phyloP scores from a whole-genome alignment of 345 rosid genomes.

The Populus simonii region DNA sequence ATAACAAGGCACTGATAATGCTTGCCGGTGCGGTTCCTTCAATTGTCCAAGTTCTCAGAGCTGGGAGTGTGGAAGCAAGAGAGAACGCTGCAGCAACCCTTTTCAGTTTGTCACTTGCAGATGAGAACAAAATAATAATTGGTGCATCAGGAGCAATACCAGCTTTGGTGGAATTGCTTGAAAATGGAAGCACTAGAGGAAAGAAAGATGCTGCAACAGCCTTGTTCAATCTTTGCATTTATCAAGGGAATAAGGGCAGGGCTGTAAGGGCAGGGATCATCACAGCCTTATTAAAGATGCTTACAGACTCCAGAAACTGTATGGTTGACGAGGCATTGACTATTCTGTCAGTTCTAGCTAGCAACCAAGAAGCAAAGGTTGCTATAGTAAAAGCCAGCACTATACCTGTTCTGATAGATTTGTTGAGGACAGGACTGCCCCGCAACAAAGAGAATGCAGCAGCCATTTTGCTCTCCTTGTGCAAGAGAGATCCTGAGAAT shows the following conservation, averaged over 20 bases:
- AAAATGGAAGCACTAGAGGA: slow-evolving; percentile 68
- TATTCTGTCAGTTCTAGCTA: slow-evolving; percentile 69
- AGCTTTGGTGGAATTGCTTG: slow-evolving; percentile 69
- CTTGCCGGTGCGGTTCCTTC: slow-evolving; percentile 84
- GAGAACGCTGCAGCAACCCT: slow-evolving; percentile 96
- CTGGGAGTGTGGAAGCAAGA: slow-evolving; percentile 82
- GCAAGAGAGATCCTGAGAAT: slow-evolving; percentile 79
- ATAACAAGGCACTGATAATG: slow-evolving; percentile 77
- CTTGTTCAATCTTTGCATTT: slow-evolving; percentile 79
- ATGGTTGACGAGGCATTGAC: slow-evolving; percentile 83
- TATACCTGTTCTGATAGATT: slow-evolving; percentile 60
- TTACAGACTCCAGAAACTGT: slow-evolving; percentile 54
- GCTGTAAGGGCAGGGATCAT: slow-evolving; percentile 82
- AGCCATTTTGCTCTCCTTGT: slow-evolving; percentile 72
- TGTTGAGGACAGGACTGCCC: slow-evolving; percentile 57
- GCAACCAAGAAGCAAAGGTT: slow-evolving; percentile 69
- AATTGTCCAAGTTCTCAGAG: slow-evolving; percentile 75
- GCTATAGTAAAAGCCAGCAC: slow-evolving; percentile 63
- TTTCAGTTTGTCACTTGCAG: slow-evolving; percentile 82
- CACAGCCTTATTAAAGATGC: slow-evolving; percentile 58
- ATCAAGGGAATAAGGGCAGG: slow-evolving; percentile 84
- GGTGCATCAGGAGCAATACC: slow-evolving; percentile 89
- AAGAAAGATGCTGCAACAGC: slow-evolving; percentile 97
- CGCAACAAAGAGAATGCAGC: slow-evolving; percentile 81
- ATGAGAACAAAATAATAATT: slow-evolving; percentile 85